Percentiles rank a stretch among this genome's conserved stretches.
Evolutionary conservation across 306 rosid genomes (phyloP).

Genomic region (Mimosa pudica): DNA sequence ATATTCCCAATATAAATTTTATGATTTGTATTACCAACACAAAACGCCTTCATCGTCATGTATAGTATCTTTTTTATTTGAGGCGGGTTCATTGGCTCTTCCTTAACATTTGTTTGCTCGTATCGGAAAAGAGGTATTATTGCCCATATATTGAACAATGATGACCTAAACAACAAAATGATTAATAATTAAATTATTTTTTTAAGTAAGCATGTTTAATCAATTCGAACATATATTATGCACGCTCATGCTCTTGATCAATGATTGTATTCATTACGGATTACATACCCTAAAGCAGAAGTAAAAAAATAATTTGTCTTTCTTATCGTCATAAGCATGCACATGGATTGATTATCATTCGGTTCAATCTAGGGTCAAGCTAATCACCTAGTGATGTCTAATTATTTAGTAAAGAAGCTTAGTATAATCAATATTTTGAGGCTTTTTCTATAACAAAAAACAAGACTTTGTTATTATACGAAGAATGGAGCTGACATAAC

Average conservation of each 20-base stretch:
- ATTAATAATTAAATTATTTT: background rate
- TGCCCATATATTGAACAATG: conserved; percentile 1
- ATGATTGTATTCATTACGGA: background rate
- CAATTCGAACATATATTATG: background rate
- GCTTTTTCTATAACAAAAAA: background rate
- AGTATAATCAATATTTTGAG: background rate
- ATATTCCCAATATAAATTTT: background rate
- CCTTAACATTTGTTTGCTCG: background rate
- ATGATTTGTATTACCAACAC: background rate
- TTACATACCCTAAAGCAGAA: background rate
- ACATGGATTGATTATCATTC: conserved; percentile 8
- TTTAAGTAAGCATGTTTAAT: background rate
- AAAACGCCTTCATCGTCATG: background rate
- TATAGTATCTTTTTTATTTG: background rate
- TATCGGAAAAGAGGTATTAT: background rate
- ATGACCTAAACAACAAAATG: background rate
- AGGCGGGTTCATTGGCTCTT: background rate
- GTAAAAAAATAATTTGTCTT: background rate
- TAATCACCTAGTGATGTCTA: background rate
- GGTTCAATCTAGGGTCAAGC: background rate
- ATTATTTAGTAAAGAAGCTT: background rate
- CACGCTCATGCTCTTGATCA: background rate
- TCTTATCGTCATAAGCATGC: background rate
- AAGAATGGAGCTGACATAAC: background rate
- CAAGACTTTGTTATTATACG: background rate